phyloP scores from a whole-genome alignment of 305 asterid species.

The Caryopteris hybrid region DNA sequence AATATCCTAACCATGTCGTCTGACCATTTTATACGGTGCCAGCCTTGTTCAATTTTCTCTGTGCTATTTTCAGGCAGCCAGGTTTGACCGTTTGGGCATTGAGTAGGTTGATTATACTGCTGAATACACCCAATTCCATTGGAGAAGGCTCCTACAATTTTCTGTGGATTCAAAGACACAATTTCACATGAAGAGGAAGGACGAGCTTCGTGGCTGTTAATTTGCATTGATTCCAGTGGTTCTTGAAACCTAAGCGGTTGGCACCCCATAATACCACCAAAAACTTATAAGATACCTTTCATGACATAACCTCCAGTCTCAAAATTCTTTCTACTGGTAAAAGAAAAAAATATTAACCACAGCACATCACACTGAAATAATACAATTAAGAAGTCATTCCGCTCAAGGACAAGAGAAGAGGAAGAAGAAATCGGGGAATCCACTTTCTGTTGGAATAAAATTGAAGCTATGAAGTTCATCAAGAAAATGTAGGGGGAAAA shows the following conservation, averaged over 20 bases:
- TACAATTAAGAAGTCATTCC: not conserved
- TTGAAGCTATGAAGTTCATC: not conserved
- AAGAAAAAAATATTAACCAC: not conserved
- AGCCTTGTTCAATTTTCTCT: conserved; percentile 15
- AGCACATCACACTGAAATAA: not conserved
- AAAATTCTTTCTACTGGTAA: not conserved
- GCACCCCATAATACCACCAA: conserved; percentile 13
- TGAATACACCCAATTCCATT: conserved; percentile 7
- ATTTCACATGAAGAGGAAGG: not conserved
- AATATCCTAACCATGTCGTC: conserved; percentile 41
- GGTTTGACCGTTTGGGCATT: not conserved
- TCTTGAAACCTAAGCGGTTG: not conserved
- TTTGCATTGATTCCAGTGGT: conserved; percentile 8
- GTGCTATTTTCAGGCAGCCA: conserved; percentile 1
- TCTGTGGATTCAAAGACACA: not conserved
- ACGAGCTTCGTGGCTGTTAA: conserved; percentile 14
- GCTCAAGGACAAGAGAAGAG: too few species aligned
- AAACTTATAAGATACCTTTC: conserved; percentile 10
- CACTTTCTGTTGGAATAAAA: too few species aligned
- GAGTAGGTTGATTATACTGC: conserved; percentile 8
- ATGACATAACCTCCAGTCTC: conserved; percentile 11
- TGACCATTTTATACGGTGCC: conserved; percentile 43
- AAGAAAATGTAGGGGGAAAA: not conserved
- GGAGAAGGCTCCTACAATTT: conserved; percentile 1
- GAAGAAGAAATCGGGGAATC: too few species aligned